Percentiles rank a stretch among this genome's conserved stretches.
Conservation (phyloP, 495 filamentous ascomycete genomes). For the Penicillium diatomitis region DNA sequence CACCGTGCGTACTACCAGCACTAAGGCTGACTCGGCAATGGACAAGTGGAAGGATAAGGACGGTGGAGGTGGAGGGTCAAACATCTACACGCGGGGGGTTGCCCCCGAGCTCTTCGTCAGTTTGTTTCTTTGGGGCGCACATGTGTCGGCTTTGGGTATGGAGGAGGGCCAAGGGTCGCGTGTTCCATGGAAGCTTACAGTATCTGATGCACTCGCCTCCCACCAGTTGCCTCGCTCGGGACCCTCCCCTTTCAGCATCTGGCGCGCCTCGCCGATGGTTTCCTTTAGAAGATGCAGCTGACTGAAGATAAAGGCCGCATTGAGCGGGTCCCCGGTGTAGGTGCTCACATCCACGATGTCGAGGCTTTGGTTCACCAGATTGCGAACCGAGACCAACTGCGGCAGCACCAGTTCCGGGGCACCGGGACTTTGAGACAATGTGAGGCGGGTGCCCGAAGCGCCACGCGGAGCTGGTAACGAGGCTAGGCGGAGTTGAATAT, state of each 20-base stretch:
- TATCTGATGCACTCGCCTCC: slow-evolving; percentile 43
- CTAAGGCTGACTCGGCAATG: slow-evolving; percentile 67
- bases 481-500: slow-evolving; percentile 41
- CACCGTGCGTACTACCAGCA: slow-evolving; percentile 71
- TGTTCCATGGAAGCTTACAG: slow-evolving; percentile 25
- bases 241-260: slow-evolving; percentile 38
- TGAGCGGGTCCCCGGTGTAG: slow-evolving; percentile 50
- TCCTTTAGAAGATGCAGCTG: slow-evolving; percentile 71
- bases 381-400: slow-evolving; percentile 59
- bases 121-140: too few relatives aligned
- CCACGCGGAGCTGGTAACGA: slow-evolving; percentile 41
- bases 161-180: too few relatives aligned
- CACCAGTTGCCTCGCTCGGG: slow-evolving; percentile 49
- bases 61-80: slow-evolving; percentile 50
- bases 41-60: slow-evolving; percentile 65
- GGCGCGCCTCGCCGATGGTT: slow-evolving; percentile 60
- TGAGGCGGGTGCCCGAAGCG: slow-evolving; percentile 43
- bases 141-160: too few relatives aligned
- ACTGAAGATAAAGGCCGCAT: slow-evolving; percentile 62
- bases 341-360: slow-evolving; percentile 71
- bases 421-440: slow-evolving; percentile 38
- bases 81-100: slow-evolving; percentile 29
- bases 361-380: slow-evolving; percentile 66
- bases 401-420: slow-evolving; percentile 50
- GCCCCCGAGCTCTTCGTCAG: too few relatives aligned